Base-by-base conservation (phyloP, 495 filamentous ascomycete genomes). In the Terfezia boudieri region DNA sequence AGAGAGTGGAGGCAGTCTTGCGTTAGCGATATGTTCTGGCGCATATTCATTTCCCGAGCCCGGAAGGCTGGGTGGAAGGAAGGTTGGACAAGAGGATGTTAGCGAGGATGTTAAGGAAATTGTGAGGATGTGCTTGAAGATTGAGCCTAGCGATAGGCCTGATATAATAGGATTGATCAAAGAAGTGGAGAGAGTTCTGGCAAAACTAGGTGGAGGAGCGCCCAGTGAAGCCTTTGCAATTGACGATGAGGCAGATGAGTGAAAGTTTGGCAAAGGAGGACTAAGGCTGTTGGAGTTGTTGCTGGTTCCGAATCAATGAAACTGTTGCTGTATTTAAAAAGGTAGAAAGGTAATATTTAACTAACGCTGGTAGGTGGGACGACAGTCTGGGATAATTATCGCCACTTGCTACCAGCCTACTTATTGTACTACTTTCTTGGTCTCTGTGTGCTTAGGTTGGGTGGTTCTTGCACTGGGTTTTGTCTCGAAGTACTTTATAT, bases 101-200 rank as follows among this genome's bases (percentile, higher is more conserved):
- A 86, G 80, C 58, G 82, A 86, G 48, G 70, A 73, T 1, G 82
- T 93, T 38, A 81, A 86, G 65, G 81, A 92, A 54, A 75, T 96
- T 7, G 86, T 96, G 46, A 71, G 86, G 69, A 80, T 74, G 64
- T 98, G 90, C 68, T 69, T 98, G 66, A 79, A 74, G 66, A 86
- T 98, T n/a, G 90, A 98, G 71, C 83, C 92, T 26, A 77, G 72
- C 9, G 92, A 98, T 63, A 73, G 90, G 57, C 90, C 90, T 10
- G 84, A 92, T 70, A 83, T 98, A 58, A 80, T 85, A 58, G 82
- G 93, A 71, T 64, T 98, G 69, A 93, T 93, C 62, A 69, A 72
- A 54, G 74, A 87, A 66, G 79, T 94, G 41, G 78, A 87, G 70
- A 70, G 73, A 50, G 81, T 85, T 8, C 77, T 95, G 60, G 77